phyloP scores from a whole-genome alignment of 257 asterid species.

The Scutellaria barbata region DNA sequence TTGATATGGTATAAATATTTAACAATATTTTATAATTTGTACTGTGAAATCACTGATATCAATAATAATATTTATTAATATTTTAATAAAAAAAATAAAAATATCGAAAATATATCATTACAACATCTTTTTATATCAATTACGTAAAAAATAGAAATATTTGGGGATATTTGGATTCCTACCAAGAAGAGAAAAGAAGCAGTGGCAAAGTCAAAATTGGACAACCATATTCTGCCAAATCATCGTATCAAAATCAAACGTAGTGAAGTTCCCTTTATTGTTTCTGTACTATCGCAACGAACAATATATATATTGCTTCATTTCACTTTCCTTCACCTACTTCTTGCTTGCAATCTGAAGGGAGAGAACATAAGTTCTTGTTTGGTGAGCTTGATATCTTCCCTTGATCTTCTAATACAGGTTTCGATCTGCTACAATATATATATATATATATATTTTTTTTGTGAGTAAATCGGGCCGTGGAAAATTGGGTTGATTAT shows the following conservation, averaged over 20 bases:
- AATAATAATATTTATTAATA: too few species aligned
- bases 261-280: slow-evolving; percentile 12
- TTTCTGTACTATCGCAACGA: background rate
- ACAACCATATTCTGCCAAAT: slow-evolving; percentile 23
- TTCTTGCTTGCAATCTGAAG: slow-evolving; percentile 10
- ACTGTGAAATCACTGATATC: too few species aligned
- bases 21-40: too few species aligned
- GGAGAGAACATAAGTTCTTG: background rate
- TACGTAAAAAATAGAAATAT: too few species aligned
- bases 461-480: background rate
- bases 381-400: slow-evolving; percentile 22
- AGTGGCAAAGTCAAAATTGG: slow-evolving; percentile 27
- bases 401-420: background rate
- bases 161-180: too few species aligned
- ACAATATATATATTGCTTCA: background rate
- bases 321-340: slow-evolving; percentile 30
- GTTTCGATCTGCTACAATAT: slow-evolving; percentile 29
- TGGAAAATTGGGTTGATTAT: background rate
- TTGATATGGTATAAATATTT: too few species aligned
- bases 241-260: background rate
- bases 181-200: too few species aligned
- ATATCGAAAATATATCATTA: too few species aligned
- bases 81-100: too few species aligned
- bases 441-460: too few species aligned
- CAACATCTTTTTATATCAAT: too few species aligned